Evolutionary conservation across 805 yeast genomes (phyloP), one percentile per base, ranked within the genome.

Genomic region (Ogataea haglerorum): DNA sequence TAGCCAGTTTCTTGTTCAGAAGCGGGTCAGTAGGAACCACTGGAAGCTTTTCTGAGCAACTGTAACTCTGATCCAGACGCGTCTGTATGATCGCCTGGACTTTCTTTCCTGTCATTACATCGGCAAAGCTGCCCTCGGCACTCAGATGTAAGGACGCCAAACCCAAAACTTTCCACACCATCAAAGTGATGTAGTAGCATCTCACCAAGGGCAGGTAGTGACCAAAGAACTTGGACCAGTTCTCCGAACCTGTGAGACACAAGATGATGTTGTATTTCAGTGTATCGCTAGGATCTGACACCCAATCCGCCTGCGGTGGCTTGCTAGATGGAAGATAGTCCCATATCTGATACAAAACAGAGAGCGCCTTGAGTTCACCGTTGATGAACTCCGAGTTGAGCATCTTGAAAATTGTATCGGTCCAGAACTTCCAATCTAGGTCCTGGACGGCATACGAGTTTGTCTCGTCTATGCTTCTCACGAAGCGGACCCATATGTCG

Each of bases 191-290:
- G 57, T 80, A 87, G 53, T 80, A 84, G 4, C 83, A 73, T 26
- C 95, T 67, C 17, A 85, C 80, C 13, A 86, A 60, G 3, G 95
- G 89, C 53, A 80, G 75, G 87, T 95, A 88, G 60, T 88, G 95
- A 27, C 80, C 73, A 53, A 87, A 78, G 45, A 74, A 75, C 34
- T 68, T 64, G 24, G 61, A 61, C 82, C 90, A 85, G 24, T 67
- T 63, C 1, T 55, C 49, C 4, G 65, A 56, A 3, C 75, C 68
- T 6, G 82, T 61, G 24, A 85, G 56, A 80, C 83, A 83, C 14
- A 61, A 53, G 4, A 77, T 64, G 38, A 80, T 61, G 50, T 74
- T 74, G 52, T 68, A 65, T 44, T 78, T 69, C 34, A 73, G 55
- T 30, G 78, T 64, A 42, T 68, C 69, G 24, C 58, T 60, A 4